phyloP scores from a whole-genome alignment of 208 protist genomes.

The Leishmania guyanensis region DNA sequence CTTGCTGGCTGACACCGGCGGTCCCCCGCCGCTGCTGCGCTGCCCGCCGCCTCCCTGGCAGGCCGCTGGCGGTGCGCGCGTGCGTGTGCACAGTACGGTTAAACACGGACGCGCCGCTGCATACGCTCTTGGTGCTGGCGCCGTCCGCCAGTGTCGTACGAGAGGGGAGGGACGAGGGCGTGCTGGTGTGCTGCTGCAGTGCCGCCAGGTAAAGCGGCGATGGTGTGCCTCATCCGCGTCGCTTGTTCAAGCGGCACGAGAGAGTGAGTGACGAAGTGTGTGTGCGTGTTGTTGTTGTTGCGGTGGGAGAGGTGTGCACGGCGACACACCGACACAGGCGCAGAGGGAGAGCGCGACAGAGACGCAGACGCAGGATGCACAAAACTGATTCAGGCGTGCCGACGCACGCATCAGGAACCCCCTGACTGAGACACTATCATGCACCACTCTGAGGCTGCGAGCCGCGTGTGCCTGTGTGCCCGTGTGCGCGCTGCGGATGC shows the following conservation, averaged over 20 bases:
- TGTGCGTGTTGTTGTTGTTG: not conserved
- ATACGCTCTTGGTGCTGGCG: conserved; percentile 23
- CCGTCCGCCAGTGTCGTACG: conserved; percentile 30
- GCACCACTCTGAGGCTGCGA: conserved; percentile 11
- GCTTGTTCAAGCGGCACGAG: conserved; percentile 23
- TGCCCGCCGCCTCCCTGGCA: not conserved
- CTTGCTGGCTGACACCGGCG: not conserved
- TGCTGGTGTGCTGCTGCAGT: conserved; percentile 12
- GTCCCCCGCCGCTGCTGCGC: not conserved
- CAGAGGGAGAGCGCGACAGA: not conserved
- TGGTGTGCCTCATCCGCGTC: conserved; percentile 21
- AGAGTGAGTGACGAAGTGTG: conserved; percentile 2
- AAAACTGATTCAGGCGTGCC: conserved; percentile 18
- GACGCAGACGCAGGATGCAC: conserved; percentile 20
- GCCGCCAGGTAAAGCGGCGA: conserved; percentile 26
- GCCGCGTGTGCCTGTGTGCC: conserved; percentile 1
- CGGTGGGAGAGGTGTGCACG: not conserved
- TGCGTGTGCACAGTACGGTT: conserved; percentile 17
- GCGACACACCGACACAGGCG: not conserved
- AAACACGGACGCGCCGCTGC: conserved; percentile 29
- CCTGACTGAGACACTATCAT: conserved; percentile 15
- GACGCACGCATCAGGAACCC: conserved; percentile 17
- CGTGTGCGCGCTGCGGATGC: no score
- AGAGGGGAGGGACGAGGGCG: conserved; percentile 1
- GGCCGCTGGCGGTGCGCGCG: not conserved